Evolutionary conservation across 768 basidiomycete species (phyloP).

Genomic region (Suillus subalutaceus): DNA sequence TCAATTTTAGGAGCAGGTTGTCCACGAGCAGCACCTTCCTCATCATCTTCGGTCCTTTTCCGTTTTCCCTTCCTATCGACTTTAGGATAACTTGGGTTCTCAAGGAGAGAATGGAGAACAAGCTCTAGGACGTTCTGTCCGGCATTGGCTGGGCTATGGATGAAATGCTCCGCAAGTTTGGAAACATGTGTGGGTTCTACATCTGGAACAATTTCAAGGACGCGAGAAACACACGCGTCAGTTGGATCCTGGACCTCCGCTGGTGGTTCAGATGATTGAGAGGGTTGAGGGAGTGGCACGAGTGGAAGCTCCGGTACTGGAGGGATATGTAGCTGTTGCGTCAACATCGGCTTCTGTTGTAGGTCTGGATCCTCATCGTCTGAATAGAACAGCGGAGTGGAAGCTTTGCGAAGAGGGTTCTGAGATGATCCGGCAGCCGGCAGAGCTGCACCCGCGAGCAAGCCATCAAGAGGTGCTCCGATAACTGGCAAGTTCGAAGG

Average conservation of each 20-base stretch:
- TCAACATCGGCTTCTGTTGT: background rate
- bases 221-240: constrained; percentile 44
- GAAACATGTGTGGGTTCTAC: constrained; percentile 59
- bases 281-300: constrained; percentile 11
- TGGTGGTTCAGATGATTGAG: constrained; percentile 21
- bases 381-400: constrained; percentile 40
- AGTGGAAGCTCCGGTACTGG: constrained; percentile 8
- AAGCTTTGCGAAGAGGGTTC: constrained; percentile 11
- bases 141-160: constrained; percentile 36
- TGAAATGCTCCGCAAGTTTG: constrained; percentile 48
- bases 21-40: constrained; percentile 32
- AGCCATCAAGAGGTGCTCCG: constrained; percentile 16
- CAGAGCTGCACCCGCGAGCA: constrained; percentile 17
- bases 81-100: constrained; percentile 62
- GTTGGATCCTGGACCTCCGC: constrained; percentile 20
- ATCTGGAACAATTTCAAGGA: constrained; percentile 74
- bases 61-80: constrained; percentile 50
- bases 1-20: constrained; percentile 53
- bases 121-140: constrained; percentile 47
- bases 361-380: constrained; percentile 35
- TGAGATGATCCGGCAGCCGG: constrained; percentile 17
- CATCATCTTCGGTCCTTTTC: constrained; percentile 35
- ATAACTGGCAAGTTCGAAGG: constrained; percentile 13
- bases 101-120: constrained; percentile 64
- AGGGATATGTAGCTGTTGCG: constrained; percentile 1